Conservation (phyloP, 2,329 filamentous ascomycete genomes). For the Zymoseptoria tritici region DNA sequence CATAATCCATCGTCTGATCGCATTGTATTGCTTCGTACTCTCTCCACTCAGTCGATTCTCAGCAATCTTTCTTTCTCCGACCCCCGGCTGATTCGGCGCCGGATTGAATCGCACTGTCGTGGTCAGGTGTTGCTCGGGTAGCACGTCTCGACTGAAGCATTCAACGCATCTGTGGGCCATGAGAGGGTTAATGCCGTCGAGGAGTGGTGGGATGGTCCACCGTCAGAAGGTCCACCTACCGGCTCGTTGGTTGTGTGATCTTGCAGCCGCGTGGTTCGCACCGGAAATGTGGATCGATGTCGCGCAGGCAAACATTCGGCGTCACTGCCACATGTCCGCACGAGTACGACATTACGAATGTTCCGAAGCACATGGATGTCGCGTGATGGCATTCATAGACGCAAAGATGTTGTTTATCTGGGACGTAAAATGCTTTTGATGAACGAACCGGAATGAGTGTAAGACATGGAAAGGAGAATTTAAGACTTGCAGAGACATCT, state of each 20-base stretch:
- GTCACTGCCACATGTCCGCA: conserved; percentile 15
- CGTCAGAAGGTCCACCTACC: neutral
- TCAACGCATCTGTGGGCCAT: conserved; percentile 7
- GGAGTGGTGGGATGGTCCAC: too few relatives aligned
- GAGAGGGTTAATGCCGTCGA: too few relatives aligned
- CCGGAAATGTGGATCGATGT: conserved; percentile 16
- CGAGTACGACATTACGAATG: conserved; percentile 16
- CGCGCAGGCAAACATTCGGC: conserved; percentile 15
- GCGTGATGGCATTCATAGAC: neutral
- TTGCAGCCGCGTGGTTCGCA: conserved; percentile 19
- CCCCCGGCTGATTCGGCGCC: neutral
- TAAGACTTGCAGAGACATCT: neutral
- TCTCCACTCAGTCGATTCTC: neutral
- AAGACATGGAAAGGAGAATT: neutral
- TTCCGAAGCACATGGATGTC: conserved; percentile 16
- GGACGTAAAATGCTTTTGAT: neutral
- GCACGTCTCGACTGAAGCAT: conserved; percentile 15
- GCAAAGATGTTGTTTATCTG: neutral
- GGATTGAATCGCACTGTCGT: conserved; percentile 18
- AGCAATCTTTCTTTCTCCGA: neutral
- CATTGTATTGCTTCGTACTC: neutral
- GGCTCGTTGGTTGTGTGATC: conserved; percentile 16
- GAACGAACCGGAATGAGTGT: neutral
- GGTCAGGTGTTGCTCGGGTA: conserved; percentile 10
- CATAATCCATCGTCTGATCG: neutral